Percentiles rank a stretch among this genome's conserved stretches.
Evolutionary conservation across 1,139 yeast species (phyloP).

Genomic region (Kurtzmaniella quercitrusa): DNA sequence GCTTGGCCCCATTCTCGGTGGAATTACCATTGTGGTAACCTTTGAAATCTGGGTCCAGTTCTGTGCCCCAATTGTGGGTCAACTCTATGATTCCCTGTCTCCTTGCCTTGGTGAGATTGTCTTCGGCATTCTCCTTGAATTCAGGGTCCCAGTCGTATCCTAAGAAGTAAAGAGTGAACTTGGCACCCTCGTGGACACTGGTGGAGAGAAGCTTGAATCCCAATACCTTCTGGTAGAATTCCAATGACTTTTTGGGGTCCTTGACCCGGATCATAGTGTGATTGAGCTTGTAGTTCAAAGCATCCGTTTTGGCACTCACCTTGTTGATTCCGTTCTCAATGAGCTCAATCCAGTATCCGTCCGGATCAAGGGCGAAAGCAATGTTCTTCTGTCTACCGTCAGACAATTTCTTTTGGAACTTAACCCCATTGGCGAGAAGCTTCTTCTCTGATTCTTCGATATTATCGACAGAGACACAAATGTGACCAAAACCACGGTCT

Average conservation of each 20-base stretch:
- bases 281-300: slow-evolving; percentile 59
- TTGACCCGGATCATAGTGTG: slow-evolving; percentile 92
- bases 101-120: slow-evolving; percentile 25
- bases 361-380: slow-evolving; percentile 93
- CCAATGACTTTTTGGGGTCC: slow-evolving; percentile 72
- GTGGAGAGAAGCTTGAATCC: slow-evolving; percentile 73
- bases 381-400: slow-evolving; percentile 93
- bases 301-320: slow-evolving; percentile 33
- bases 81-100: slow-evolving; percentile 76
- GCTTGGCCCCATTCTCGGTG: slow-evolving; percentile 51
- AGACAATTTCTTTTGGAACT: slow-evolving; percentile 72
- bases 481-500: slow-evolving; percentile 89
- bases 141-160: slow-evolving; percentile 53
- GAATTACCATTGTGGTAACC: slow-evolving; percentile 81
- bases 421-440: slow-evolving; percentile 58
- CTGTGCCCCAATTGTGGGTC: slow-evolving; percentile 96
- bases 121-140: slow-evolving; percentile 33
- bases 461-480: slow-evolving; percentile 83
- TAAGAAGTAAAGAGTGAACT: slow-evolving; percentile 81
- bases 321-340: slow-evolving; percentile 55
- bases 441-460: slow-evolving; percentile 56
- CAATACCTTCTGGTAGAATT: slow-evolving; percentile 69
- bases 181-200: slow-evolving; percentile 57
- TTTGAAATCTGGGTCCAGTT: slow-evolving; percentile 61
- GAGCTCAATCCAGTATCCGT: slow-evolving; percentile 95